Evolutionary conservation across 305 asterid species (phyloP).

Genomic region (Solanum hybrid): DNA sequence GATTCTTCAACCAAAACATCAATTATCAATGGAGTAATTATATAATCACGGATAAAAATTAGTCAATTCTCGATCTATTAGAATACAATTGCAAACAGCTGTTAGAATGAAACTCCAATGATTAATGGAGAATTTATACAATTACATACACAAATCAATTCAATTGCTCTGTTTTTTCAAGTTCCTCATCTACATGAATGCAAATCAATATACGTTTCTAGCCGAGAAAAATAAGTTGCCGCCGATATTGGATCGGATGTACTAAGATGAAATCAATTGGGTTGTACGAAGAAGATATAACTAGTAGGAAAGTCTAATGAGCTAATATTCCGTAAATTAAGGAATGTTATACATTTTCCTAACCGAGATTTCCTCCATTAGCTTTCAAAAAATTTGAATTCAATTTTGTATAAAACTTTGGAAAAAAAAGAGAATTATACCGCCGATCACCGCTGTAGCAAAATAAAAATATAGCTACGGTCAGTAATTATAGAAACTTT

Average conservation of each 20-base stretch:
- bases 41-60: no score
- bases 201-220: not conserved
- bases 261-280: not conserved
- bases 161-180: not conserved
- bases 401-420: not conserved
- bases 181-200: not conserved
- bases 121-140: not conserved
- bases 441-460: rapidly evolving
- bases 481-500: no score
- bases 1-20: not conserved
- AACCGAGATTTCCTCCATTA: not conserved
- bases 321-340: not conserved
- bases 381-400: no score
- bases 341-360: not conserved
- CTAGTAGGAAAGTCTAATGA: not conserved
- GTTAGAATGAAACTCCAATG: no score
- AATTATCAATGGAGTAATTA: not conserved
- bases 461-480: no score
- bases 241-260: not conserved
- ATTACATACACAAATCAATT: not conserved
- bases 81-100: not conserved
- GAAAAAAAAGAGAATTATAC: no score
- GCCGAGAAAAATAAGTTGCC: no score
- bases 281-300: not conserved
- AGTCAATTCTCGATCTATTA: not conserved